A percentile compares a stretch with the other conserved stretches of the same genome.
Evolutionary conservation across 139 green algal genomes (phyloP).

Genomic region (Chlamydomonas incerta): DNA sequence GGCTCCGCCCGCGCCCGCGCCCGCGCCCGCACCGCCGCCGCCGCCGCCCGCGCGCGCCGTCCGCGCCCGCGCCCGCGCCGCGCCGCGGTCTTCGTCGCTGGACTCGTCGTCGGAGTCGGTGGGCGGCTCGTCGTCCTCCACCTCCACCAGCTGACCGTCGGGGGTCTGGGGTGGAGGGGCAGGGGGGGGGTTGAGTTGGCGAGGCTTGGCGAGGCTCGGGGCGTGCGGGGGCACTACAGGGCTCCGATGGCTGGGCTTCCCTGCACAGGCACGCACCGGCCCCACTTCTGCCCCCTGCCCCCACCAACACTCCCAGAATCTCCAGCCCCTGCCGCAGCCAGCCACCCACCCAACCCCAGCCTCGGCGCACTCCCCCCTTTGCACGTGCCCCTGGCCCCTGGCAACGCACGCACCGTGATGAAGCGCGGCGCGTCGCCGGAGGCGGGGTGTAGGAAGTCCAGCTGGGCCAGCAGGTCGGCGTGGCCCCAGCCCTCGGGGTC

Average conservation of each 20-base stretch:
- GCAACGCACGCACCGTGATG: neutral
- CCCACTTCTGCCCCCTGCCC: no score
- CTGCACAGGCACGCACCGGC: neutral
- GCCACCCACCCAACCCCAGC: neutral
- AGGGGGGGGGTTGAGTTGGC: no score
- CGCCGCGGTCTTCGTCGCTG: conserved; percentile 23
- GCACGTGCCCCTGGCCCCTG: neutral
- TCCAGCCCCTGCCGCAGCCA: neutral
- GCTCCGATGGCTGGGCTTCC: neutral
- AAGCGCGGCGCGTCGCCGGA: conserved; percentile 37
- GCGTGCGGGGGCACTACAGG: no score
- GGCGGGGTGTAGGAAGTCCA: conserved; percentile 56
- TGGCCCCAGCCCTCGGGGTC: conserved; percentile 49
- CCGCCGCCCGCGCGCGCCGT: neutral
- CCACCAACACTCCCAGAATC: neutral
- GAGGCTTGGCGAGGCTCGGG: no score
- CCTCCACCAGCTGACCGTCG: conserved; percentile 43
- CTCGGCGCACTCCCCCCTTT: neutral
- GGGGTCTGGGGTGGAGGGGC: conserved; percentile 14
- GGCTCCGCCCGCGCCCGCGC: no score
- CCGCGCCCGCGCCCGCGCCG: neutral
- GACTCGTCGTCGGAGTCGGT: conserved; percentile 67
- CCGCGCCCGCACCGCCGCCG: neutral
- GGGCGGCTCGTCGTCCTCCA: conserved; percentile 47
- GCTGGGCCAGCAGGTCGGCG: conserved; percentile 45